phyloP scores from a whole-genome alignment of 371 early-diverging fungal species.

The Rhizopus delemar region DNA sequence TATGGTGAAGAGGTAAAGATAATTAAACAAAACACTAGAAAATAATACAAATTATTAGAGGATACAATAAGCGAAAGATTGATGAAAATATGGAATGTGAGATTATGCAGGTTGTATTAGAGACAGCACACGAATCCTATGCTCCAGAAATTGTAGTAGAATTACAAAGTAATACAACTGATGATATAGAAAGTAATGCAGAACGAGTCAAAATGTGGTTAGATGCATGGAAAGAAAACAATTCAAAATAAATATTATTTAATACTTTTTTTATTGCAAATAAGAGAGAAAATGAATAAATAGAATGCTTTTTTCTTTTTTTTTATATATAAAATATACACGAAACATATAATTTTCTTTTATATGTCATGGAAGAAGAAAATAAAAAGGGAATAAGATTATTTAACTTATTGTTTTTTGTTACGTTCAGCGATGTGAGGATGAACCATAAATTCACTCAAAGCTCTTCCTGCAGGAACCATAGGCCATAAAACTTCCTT shows the following conservation, averaged over 20 bases:
- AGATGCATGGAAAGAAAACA: slow-evolving; percentile 48
- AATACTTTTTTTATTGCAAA: neutral
- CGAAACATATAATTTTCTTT: neutral
- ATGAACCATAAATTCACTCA: slow-evolving; percentile 81
- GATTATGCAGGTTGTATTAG: slow-evolving; percentile 96
- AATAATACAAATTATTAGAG: slow-evolving; percentile 46
- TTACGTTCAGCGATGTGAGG: slow-evolving; percentile 34
- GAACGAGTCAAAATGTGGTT: slow-evolving; percentile 74
- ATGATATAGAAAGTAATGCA: slow-evolving; percentile 91
- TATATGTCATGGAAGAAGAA: neutral
- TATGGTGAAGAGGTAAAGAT: slow-evolving; percentile 73
- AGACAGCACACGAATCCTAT: slow-evolving; percentile 88
- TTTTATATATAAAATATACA: neutral
- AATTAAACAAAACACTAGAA: neutral
- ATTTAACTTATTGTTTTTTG: slow-evolving; percentile 8
- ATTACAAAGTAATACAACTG: slow-evolving; percentile 75
- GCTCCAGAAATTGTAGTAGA: slow-evolving; percentile 79
- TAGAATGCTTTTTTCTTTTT: neutral
- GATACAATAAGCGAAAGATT: slow-evolving; percentile 88
- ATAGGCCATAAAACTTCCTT: slow-evolving; percentile 94
- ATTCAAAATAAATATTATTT: slow-evolving; percentile 26
- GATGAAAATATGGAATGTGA: slow-evolving; percentile 97
- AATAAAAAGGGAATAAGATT: neutral
- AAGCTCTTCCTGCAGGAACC: slow-evolving; percentile 94
- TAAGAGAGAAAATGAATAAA: slow-evolving; percentile 5